Evolutionary conservation across 2,329 filamentous ascomycete species (phyloP).

Genomic region (Fusarium sambucinum): DNA sequence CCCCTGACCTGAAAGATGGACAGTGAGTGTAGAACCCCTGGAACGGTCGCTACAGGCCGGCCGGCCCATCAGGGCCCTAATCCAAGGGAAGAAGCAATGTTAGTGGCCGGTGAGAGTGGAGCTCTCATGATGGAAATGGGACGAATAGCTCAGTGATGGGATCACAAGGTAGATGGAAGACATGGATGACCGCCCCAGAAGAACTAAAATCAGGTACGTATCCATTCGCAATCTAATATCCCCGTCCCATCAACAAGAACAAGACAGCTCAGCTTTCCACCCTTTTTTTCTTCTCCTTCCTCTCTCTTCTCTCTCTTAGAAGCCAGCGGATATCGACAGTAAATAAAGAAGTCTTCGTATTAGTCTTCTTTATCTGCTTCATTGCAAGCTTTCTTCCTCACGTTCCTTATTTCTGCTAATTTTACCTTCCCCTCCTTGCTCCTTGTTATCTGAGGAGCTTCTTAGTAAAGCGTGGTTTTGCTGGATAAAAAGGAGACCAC

Average conservation of each 20-base stretch:
- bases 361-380: constrained; percentile 27
- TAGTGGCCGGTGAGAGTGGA: constrained; percentile 32
- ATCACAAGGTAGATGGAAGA: constrained; percentile 30
- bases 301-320: constrained; percentile 27
- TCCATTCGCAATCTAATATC: constrained; percentile 44
- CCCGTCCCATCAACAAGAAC: constrained; percentile 23
- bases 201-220: constrained; percentile 35
- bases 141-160: constrained; percentile 37
- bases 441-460: constrained; percentile 15
- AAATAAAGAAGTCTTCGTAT: constrained; percentile 28
- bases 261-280: constrained; percentile 39
- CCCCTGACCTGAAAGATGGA: constrained; percentile 37
- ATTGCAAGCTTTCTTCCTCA: constrained; percentile 29
- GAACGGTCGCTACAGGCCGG: constrained; percentile 39
- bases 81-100: constrained; percentile 11
- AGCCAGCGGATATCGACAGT: constrained; percentile 30
- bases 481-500: constrained; percentile 39
- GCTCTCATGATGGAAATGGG: constrained; percentile 36
- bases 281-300: constrained; percentile 18
- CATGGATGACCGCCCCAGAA: constrained; percentile 10
- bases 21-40: constrained; percentile 29
- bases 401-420: constrained; percentile 22
- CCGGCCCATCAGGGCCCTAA: constrained; percentile 30
- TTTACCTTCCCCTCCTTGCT: constrained; percentile 4
- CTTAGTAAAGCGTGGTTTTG: constrained; percentile 34